Evolutionary conservation across 331 rosid genomes (phyloP).

Genomic region (Prunus yedoensis): DNA sequence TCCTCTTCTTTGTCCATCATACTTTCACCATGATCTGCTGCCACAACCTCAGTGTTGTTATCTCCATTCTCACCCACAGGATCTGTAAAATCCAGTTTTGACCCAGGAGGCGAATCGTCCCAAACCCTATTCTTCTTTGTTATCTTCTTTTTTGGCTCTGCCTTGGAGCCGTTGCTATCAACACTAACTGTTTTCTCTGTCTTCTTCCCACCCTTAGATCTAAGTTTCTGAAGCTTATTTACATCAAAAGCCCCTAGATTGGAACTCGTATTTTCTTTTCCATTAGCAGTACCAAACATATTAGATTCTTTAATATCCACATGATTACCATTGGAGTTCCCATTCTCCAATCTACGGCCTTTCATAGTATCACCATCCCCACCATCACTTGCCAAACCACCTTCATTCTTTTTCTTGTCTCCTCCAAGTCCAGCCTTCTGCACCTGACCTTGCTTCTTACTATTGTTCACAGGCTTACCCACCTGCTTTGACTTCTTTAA

Average conservation of each 20-base stretch:
- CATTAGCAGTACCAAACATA: slow-evolving; percentile 43
- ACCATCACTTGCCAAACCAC: slow-evolving; percentile 49
- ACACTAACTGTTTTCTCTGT: slow-evolving; percentile 50
- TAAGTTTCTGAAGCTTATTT: slow-evolving; percentile 89
- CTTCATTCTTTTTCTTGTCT: slow-evolving; percentile 53
- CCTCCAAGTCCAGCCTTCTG: slow-evolving; percentile 57
- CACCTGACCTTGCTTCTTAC: slow-evolving; percentile 63
- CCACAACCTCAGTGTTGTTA: slow-evolving; percentile 49
- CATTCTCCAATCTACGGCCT: slow-evolving; percentile 63
- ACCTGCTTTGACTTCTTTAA: slow-evolving; percentile 65
- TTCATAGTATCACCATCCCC: slow-evolving; percentile 44
- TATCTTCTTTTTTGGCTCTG: slow-evolving; percentile 63
- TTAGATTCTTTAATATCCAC: slow-evolving; percentile 52
- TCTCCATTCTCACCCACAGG: slow-evolving; percentile 61
- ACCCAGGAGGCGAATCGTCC: slow-evolving; percentile 61
- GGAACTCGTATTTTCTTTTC: slow-evolving; percentile 70
- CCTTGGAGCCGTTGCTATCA: slow-evolving; percentile 66
- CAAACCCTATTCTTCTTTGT: slow-evolving; percentile 93
- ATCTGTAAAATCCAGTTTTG: slow-evolving; percentile 87
- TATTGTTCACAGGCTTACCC: slow-evolving; percentile 45
- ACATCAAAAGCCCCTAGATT: slow-evolving; percentile 93
- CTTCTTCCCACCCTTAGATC: slow-evolving; percentile 74
- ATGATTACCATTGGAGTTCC: slow-evolving; percentile 53
- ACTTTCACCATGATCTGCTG: slow-evolving; percentile 90
- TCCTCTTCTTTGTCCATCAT: slow-evolving; percentile 98